Base-by-base conservation (phyloP, 139 green algal species). In the Auxenochlorella pyrenoidosa region DNA sequence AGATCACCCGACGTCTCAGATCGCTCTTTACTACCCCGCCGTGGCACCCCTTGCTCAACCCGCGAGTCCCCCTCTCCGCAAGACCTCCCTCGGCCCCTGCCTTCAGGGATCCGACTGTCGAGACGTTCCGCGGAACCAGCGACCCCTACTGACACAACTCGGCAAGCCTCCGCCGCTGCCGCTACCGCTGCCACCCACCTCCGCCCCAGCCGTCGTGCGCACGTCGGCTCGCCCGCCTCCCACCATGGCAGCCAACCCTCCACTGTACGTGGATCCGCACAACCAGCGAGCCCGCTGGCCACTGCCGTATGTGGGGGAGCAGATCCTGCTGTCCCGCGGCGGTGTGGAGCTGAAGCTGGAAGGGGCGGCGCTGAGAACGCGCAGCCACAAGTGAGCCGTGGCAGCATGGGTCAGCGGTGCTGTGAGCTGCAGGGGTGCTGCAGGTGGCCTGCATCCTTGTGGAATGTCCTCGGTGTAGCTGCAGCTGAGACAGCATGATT, bases 221-320 rank as follows among this genome's bases (percentile, higher is more conserved):
- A 38, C 44, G 41, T 28, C 22, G 22, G 40, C 40, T 43, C 3
- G 54, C 54, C 54, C 22, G 54, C 54, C 54, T 26, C 10, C 12
- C 24, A 60, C n/a, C 12, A 98, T 98, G 95, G 85, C 95, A 5
- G 91, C 93, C 0, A 98, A 98, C 71, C 95, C 95, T 1, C 90
- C 93, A 6, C 79, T 98, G 5, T 91, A 95, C 1, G 73, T 78
- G 16, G 86, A 71, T 0, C 43, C 44, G 6, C 54, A 86, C 15
- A 83, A 88, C 26, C 65, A 86, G 54, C 54, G 54, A 21, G 75
- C 93, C 16, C 38, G 34, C 21, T 76, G 34, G n/a, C 70, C 70
- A 13, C 70, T 76, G 16, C 70, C 70, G 0, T 97, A 95, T 66
- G n/a, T 78, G 0, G 88, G 91, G 18, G 94, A 97, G 87, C 51